phyloP scores from a whole-genome alignment of 805 yeast species.

The Starmerella bombi region DNA sequence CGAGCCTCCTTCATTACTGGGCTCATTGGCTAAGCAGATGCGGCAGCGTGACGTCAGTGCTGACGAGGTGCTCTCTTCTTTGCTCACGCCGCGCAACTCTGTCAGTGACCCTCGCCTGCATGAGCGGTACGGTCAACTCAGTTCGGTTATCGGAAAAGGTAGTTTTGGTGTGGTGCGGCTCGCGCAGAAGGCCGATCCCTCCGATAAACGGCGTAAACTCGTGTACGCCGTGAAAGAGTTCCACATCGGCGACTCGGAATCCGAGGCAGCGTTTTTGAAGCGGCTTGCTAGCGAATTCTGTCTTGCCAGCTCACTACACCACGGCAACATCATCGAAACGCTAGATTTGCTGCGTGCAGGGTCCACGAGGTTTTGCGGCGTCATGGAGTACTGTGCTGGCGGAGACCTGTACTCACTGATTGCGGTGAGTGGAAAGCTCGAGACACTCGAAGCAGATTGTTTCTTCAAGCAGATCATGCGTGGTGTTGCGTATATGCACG shows the following conservation, averaged over 20 bases:
- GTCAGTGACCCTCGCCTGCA: slow-evolving; percentile 34
- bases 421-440: slow-evolving; percentile 38
- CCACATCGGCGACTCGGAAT: slow-evolving; percentile 45
- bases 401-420: slow-evolving; percentile 61
- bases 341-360: slow-evolving; percentile 65
- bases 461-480: slow-evolving; percentile 71
- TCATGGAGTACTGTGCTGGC: slow-evolving; percentile 89
- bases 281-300: slow-evolving; percentile 83
- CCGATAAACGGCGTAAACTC: slow-evolving; percentile 29
- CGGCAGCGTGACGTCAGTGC: slow-evolving; percentile 14
- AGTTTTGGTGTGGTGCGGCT: slow-evolving; percentile 85
- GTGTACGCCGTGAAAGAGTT: slow-evolving; percentile 64
- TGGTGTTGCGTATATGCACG: slow-evolving; percentile 74
- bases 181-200: slow-evolving; percentile 46
- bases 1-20: slow-evolving; percentile 20
- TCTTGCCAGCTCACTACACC: slow-evolving; percentile 62
- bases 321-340: slow-evolving; percentile 59
- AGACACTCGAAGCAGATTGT: slow-evolving; percentile 67
- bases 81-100: slow-evolving; percentile 7
- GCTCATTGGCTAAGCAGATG: slow-evolving; percentile 14
- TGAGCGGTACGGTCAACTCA: slow-evolving; percentile 86
- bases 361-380: slow-evolving; percentile 59
- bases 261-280: slow-evolving; percentile 42
- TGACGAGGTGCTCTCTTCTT: slow-evolving; percentile 15
- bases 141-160: slow-evolving; percentile 83